Evolutionary conservation across 176 grass and related monocot genomes (phyloP), one percentile per base, ranked within the genome.

Genomic region (Typha latifolia): DNA sequence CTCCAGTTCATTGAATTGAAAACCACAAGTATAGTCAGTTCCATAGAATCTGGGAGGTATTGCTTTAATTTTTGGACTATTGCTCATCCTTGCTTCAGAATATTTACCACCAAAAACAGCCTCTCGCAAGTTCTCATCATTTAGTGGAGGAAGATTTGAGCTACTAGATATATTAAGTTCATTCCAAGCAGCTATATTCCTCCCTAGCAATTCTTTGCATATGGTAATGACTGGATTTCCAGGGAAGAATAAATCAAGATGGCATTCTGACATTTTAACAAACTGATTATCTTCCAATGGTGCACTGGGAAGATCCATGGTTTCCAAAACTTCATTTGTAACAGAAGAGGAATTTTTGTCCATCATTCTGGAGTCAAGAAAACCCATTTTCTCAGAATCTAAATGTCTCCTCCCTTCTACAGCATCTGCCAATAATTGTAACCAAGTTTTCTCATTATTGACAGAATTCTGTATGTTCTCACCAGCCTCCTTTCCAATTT

Each of bases 21-120:
- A 90, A 68, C 93, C 88, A 82, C 80, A 91, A 32, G 78, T 78
- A 84, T 84, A 96, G 76, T 96, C 82, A 82, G 93, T 96, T 78
- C 87, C 82, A 6, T 74, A 53, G 69, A 90, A 59, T 66, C 75
- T 72, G 52, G 62, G 67, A 8, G 69, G 62, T 32, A 55, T 74
- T 24, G 53, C 20, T 75, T 64, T 67, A 49, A 43, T 65, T 56
- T 66, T 51, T 63, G 77, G 13, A 73, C 81, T 68, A 11, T 19
- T 32, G 51, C n/a, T 27, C 26, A 24, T 14, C 34, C 16, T 79
- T 75, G 71, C 78, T 66, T 62, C 64, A 68, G 68, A 68, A 72
- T 81, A 29, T 29, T 4, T 77, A 57, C 70, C 73, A 76, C 72
- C 75, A 86, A 89, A 96, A 69, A 89, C 79, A 72, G 83, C 69